phyloP scores from a whole-genome alignment of 768 basidiomycete genomes.

The Floccularia luteovirens region DNA sequence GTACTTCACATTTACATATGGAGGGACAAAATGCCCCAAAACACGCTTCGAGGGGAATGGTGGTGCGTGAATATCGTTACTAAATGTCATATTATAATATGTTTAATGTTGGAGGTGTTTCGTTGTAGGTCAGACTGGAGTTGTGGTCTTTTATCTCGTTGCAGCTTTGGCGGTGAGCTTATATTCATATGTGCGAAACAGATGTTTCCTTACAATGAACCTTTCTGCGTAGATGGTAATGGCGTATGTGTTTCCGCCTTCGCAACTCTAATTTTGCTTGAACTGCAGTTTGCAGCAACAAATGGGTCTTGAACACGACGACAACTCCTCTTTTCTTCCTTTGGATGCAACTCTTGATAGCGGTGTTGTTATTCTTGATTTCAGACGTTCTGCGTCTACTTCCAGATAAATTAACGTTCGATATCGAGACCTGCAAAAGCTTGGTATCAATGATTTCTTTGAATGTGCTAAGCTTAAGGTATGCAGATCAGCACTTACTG shows the following conservation, averaged over 20 bases:
- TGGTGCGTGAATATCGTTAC: no score
- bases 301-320: slow-evolving; percentile 83
- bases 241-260: slow-evolving; percentile 43
- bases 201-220: neutral
- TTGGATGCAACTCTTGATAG: slow-evolving; percentile 72
- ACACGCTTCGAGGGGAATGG: no score
- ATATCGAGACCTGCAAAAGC: slow-evolving; percentile 59
- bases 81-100: no score
- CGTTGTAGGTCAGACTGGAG: no score
- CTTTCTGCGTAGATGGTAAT: slow-evolving; percentile 70
- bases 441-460: slow-evolving; percentile 68
- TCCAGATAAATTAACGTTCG: slow-evolving; percentile 59
- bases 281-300: slow-evolving; percentile 47
- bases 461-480: slow-evolving; percentile 84
- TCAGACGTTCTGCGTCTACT: slow-evolving; percentile 57
- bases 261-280: neutral
- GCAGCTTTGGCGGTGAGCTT: slow-evolving; percentile 73
- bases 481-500: slow-evolving; percentile 6
- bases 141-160: slow-evolving; percentile 83
- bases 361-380: slow-evolving; percentile 65
- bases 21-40: no score
- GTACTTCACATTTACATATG: no score
- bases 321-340: slow-evolving; percentile 82
- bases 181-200: neutral
- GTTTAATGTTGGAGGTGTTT: no score